phyloP scores from a whole-genome alignment of 768 basidiomycete genomes.

The Aureoboletus auriporus region DNA sequence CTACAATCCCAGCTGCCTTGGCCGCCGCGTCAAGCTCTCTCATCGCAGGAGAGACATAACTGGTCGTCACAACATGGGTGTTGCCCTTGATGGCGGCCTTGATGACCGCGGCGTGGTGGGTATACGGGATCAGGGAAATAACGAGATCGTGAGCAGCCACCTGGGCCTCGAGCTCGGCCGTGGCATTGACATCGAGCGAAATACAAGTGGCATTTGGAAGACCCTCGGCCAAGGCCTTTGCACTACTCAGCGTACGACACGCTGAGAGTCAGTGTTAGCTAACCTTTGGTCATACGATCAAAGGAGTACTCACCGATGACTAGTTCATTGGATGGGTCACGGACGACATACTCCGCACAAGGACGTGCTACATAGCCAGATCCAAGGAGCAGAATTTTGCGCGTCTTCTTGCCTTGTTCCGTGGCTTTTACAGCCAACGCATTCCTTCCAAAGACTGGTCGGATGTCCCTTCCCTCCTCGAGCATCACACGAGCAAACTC shows the following conservation, averaged over 20 bases:
- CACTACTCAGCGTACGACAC: constrained; percentile 81
- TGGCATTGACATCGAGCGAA: constrained; percentile 76
- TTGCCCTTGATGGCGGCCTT: constrained; percentile 79
- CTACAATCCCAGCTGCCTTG: constrained; percentile 85
- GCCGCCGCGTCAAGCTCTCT: constrained; percentile 76
- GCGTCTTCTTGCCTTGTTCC: constrained; percentile 49
- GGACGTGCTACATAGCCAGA: constrained; percentile 95
- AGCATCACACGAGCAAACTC: constrained; percentile 80
- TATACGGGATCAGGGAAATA: constrained; percentile 96
- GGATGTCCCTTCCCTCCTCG: constrained; percentile 65
- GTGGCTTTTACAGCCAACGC: constrained; percentile 40
- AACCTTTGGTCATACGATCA: not conserved
- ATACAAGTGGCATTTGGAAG: constrained; percentile 70
- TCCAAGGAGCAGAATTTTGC: constrained; percentile 81
- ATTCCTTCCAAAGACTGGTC: constrained; percentile 72
- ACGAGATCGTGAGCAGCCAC: constrained; percentile 89
- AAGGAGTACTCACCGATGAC: constrained; percentile 64
- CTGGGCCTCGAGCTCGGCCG: constrained; percentile 69
- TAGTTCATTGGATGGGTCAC: constrained; percentile 74
- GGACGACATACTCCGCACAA: constrained; percentile 91
- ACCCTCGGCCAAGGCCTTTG: constrained; percentile 61
- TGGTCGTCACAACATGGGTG: constrained; percentile 93
- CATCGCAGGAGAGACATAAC: constrained; percentile 91
- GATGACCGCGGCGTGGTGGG: constrained; percentile 84
- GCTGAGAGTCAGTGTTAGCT: constrained; percentile 39